Evolutionary conservation across 345 rosid genomes (phyloP).

Genomic region (Capsella bursapastoris): DNA sequence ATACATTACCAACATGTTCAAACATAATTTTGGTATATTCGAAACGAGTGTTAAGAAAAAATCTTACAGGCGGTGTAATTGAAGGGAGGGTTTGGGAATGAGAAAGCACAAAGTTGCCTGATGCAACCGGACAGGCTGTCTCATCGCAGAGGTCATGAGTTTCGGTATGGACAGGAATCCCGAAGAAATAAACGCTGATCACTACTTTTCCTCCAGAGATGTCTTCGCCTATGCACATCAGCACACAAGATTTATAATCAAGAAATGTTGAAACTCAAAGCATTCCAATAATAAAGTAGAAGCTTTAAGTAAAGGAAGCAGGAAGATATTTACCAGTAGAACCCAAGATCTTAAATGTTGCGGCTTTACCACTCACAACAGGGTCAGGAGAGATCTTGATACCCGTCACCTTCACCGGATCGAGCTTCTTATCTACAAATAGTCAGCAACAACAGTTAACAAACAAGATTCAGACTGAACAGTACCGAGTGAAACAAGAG

Average conservation of each 20-base stretch:
- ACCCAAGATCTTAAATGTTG: slow-evolving; percentile 63
- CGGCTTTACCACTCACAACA: slow-evolving; percentile 54
- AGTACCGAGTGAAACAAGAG: not conserved
- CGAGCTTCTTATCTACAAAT: slow-evolving; percentile 52
- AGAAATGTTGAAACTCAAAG: not conserved
- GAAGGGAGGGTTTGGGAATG: slow-evolving; percentile 64
- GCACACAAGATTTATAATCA: not conserved
- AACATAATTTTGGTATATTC: not conserved
- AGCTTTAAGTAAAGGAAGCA: not conserved
- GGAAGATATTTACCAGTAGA: slow-evolving; percentile 51
- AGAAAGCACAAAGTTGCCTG: slow-evolving; percentile 66
- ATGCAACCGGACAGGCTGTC: slow-evolving; percentile 56
- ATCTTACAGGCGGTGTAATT: slow-evolving; percentile 64
- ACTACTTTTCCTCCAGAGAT: slow-evolving; percentile 60
- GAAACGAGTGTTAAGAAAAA: slow-evolving; percentile 8
- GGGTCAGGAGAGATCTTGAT: slow-evolving; percentile 67
- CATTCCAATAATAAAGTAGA: not conserved
- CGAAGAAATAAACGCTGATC: slow-evolving; percentile 55
- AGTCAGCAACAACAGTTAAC: not conserved
- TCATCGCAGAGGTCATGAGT: slow-evolving; percentile 64
- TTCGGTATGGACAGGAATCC: slow-evolving; percentile 59
- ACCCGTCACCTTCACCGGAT: slow-evolving; percentile 53
- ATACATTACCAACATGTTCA: not conserved
- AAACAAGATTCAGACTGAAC: not conserved
- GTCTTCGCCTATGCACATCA: slow-evolving; percentile 45